Evolutionary conservation across 202 grass and related monocot genomes (phyloP).

Genomic region (Zoysia matrella): DNA sequence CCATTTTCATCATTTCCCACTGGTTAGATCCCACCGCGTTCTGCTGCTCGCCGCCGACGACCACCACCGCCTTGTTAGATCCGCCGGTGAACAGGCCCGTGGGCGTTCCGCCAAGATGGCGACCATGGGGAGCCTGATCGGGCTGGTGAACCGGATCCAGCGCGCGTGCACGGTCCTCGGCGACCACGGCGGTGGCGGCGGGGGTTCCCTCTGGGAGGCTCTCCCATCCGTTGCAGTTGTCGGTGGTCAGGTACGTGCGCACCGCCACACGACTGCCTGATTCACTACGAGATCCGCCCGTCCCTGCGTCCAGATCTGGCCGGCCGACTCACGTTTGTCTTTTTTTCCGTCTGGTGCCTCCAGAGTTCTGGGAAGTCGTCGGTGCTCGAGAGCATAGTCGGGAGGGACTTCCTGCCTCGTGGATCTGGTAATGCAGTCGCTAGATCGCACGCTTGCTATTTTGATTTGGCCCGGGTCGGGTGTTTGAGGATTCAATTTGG

Average conservation of each 20-base stretch:
- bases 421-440: conserved; percentile 89
- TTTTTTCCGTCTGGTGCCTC: conserved; percentile 32
- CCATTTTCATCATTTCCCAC: conserved; percentile 32
- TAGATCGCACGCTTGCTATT: conserved; percentile 30
- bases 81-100: neutral
- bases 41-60: conserved; percentile 33
- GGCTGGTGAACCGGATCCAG: conserved; percentile 99
- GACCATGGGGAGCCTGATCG: conserved; percentile 98
- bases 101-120: conserved; percentile 62
- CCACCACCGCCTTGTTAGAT: neutral
- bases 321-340: neutral
- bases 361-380: conserved; percentile 99
- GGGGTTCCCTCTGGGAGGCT: conserved; percentile 89
- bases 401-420: conserved; percentile 98
- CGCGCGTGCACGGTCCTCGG: conserved; percentile 93
- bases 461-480: conserved; percentile 12
- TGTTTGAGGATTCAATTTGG: conserved; percentile 8
- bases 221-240: conserved; percentile 99
- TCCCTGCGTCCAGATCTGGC: conserved; percentile 44
- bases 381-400: conserved; percentile 97
- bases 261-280: neutral
- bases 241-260: conserved; percentile 82
- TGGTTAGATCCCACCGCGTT: conserved; percentile 46
- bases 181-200: conserved; percentile 84
- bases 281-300: conserved; percentile 36